Conservation (phyloP, 805 yeast genomes). For the Candida khao-thaluensis region DNA sequence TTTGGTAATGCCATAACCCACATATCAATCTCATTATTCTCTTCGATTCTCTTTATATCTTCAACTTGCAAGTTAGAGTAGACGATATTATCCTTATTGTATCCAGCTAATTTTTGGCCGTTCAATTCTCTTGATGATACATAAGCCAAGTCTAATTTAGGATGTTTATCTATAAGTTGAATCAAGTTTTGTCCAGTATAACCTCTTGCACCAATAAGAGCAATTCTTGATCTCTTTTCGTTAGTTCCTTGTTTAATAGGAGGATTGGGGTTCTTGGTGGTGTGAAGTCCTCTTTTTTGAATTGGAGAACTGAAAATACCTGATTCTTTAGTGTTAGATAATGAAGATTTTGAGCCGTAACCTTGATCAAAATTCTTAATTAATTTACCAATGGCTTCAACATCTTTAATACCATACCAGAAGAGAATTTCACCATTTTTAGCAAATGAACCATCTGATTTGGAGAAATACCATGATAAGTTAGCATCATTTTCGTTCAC, state of each 20-base stretch:
- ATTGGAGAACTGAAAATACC: slow-evolving; percentile 48
- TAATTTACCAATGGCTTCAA: slow-evolving; percentile 54
- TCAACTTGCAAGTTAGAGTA: slow-evolving; percentile 87
- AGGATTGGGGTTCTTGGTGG: slow-evolving; percentile 58
- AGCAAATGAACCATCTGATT: slow-evolving; percentile 91
- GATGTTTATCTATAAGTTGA: slow-evolving; percentile 81
- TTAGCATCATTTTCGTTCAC: slow-evolving; percentile 89
- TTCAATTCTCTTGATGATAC: slow-evolving; percentile 94
- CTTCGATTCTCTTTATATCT: slow-evolving; percentile 78
- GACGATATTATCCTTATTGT: slow-evolving; percentile 73
- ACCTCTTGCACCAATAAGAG: slow-evolving; percentile 98
- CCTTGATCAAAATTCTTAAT: slow-evolving; percentile 49
- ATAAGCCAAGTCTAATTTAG: slow-evolving; percentile 81
- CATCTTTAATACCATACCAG: slow-evolving; percentile 88
- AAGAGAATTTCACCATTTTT: slow-evolving; percentile 86
- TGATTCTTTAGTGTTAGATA: slow-evolving; percentile 40
- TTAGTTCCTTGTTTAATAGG: slow-evolving; percentile 67
- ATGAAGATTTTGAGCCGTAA: slow-evolving; percentile 29
- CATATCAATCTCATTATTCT: slow-evolving; percentile 75
- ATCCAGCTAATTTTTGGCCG: slow-evolving; percentile 85
- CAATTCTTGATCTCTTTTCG: slow-evolving; percentile 67
- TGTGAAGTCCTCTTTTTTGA: slow-evolving; percentile 53
- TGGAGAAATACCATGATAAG: slow-evolving; percentile 86
- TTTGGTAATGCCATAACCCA: slow-evolving; percentile 99
- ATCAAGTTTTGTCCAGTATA: slow-evolving; percentile 94